A percentile compares a stretch with the other conserved stretches of the same genome.
These are phyloP conservation scores for Plectosphaerella sp. DNA, from an alignment of 2,329 filamentous ascomycete genomes.

Conservation along the genomic window DNA sequence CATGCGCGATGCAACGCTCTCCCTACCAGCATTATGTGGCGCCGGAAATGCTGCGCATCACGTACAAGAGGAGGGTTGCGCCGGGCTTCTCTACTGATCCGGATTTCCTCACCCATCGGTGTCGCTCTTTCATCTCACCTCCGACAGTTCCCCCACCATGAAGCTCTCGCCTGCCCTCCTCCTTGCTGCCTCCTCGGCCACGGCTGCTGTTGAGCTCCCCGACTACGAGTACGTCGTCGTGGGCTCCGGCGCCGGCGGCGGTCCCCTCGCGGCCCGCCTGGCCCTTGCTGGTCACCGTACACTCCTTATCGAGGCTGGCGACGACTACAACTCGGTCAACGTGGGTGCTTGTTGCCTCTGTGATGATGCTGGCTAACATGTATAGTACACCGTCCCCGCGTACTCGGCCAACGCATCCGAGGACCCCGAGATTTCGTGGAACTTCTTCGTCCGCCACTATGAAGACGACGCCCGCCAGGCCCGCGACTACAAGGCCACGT, in stretches of 20 bases:
- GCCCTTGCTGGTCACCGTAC: constrained; percentile 56
- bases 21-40: no score
- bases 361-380: no score
- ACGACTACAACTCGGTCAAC: constrained; percentile 36
- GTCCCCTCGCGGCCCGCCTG: constrained; percentile 52
- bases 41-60: no score
- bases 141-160: constrained; percentile 2
- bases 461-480: constrained; percentile 46
- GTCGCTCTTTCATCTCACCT: not conserved
- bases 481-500: constrained; percentile 55
- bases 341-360: no score
- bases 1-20: no score
- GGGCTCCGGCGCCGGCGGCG: constrained; percentile 56
- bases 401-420: constrained; percentile 50
- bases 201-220: constrained; percentile 17
- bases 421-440: constrained; percentile 53
- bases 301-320: constrained; percentile 57
- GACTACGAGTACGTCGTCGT: constrained; percentile 60
- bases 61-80: no score
- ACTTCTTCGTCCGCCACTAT: constrained; percentile 62
- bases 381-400: constrained; percentile 44
- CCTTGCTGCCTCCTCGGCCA: constrained; percentile 15
- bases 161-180: constrained; percentile 8
- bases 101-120: no score
- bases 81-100: no score